Evolutionary conservation across 805 yeast genomes (phyloP), one percentile per base, ranked within the genome.

Genomic region (Hanseniaspora hatyaiensis): DNA sequence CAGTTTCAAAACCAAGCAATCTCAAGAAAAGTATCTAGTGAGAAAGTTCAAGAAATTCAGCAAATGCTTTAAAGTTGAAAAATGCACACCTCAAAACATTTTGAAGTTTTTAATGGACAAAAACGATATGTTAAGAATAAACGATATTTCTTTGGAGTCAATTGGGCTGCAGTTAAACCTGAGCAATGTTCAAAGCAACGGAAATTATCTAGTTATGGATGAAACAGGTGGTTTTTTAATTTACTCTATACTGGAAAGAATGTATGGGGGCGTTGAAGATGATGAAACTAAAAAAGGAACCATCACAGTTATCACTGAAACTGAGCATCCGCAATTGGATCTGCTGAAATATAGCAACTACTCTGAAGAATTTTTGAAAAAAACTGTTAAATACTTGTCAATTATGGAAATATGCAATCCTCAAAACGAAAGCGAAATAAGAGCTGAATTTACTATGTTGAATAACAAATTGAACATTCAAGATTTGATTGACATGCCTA

Each of bases 221-320:
- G 98, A 92, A 59, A 82, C 95, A n/a, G 88, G 95, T 28, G 96
- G 97, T 6, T 71, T 89, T n/a, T 60, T 92, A 1, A 74, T 83
- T 5, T 83, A 83, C 51, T 85, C 94, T 3, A 69, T 92, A 72
- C 60, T 92, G 64, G 99, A 92, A 61, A 71, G 96, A 59, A 84
- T 94, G 89, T 78, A 77, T 51, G 75, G 76, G 4, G 62, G 58
- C 20, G 46, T 50, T 29, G 52, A 45, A 37, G 50, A 50, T 29
- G 38, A 52, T 6, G 42, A 50, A 6, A 51, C 49, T 11, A 42
- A 49, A 16, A 41, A 58, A 2, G 95, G 95, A 12, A 66, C 75
- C 45, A 76, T 92, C 37, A 70, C 85, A 2, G 71, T 85, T 18
- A 69, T 80, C 1, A 96, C 92, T 64, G 98, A 92, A 59, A 86